A percentile compares a stretch with the other conserved stretches of the same genome.
Conservation (phyloP, 2,329 filamentous ascomycete genomes). For the Teratosphaeria epicoccoides region DNA sequence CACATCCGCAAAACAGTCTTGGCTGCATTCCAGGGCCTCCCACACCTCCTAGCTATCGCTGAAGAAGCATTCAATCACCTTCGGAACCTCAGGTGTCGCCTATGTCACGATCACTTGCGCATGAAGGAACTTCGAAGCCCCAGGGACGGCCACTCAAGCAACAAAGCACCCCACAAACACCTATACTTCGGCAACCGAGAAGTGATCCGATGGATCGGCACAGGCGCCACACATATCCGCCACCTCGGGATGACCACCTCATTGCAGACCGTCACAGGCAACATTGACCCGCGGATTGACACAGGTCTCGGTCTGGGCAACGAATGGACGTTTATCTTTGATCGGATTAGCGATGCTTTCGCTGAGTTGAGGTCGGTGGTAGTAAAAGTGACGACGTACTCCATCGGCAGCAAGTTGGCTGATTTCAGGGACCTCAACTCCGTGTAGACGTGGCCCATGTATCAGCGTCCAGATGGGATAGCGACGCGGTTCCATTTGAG, state of each 20-base stretch:
- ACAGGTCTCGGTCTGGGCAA: background rate
- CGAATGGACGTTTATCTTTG: background rate
- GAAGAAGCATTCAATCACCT: background rate
- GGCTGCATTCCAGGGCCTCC: background rate
- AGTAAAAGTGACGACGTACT: constrained; percentile 2
- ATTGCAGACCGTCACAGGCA: background rate
- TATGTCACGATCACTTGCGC: background rate
- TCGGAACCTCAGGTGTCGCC: background rate
- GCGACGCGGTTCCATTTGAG: background rate
- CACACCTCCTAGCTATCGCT: background rate
- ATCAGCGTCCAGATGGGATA: background rate
- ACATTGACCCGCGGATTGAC: background rate
- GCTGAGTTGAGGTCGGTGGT: background rate
- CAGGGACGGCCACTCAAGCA: background rate
- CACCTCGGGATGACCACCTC: constrained; percentile 1
- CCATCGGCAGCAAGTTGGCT: background rate
- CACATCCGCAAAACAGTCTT: background rate
- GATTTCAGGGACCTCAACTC: background rate
- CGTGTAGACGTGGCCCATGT: background rate
- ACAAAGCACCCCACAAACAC: background rate
- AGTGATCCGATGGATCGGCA: background rate
- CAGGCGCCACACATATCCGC: background rate
- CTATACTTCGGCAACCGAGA: background rate
- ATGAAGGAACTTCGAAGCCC: background rate
- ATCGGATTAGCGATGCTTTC: background rate